A percentile compares a stretch with the other conserved stretches of the same genome.
phyloP scores from a whole-genome alignment of 2,329 filamentous ascomycete species.

The Phialocephala sp. region DNA sequence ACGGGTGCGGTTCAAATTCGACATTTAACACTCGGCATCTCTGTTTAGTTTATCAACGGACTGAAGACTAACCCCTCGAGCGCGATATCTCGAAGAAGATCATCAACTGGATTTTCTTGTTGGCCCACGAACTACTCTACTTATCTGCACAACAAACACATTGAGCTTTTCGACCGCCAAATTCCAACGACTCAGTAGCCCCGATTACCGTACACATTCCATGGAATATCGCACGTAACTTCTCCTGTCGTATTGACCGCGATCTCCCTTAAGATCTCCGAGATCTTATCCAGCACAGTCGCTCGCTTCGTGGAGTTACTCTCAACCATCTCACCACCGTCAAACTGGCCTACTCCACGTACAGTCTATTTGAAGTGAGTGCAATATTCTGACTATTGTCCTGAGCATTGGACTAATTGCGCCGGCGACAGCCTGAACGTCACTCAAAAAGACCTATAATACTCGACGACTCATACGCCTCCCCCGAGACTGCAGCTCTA shows the following conservation, averaged over 20 bases:
- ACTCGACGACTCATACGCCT: slow-evolving; percentile 44
- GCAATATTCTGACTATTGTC: too few species aligned
- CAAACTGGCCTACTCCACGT: slow-evolving; percentile 45
- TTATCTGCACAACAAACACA: neutral
- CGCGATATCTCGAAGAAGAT: neutral
- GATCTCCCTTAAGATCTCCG: slow-evolving; percentile 5
- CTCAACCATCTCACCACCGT: slow-evolving; percentile 34
- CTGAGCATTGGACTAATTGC: neutral
- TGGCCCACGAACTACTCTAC: neutral
- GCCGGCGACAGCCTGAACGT: slow-evolving; percentile 37
- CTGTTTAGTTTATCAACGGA: slow-evolving; percentile 16
- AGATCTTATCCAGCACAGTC: neutral
- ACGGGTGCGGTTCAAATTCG: slow-evolving; percentile 21
- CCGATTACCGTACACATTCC: slow-evolving; percentile 15
- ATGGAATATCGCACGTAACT: slow-evolving; percentile 20
- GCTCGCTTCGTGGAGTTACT: neutral
- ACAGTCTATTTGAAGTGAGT: slow-evolving; percentile 43
- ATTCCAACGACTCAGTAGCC: neutral
- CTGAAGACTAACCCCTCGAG: slow-evolving; percentile 6
- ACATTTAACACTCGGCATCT: slow-evolving; percentile 21
- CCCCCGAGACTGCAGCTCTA: slow-evolving; percentile 43
- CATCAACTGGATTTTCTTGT: neutral
- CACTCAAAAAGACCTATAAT: slow-evolving; percentile 41
- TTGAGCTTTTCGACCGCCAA: neutral
- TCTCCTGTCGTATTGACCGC: slow-evolving; percentile 1